A percentile compares a stretch with the other conserved stretches of the same genome.
Evolutionary conservation across 2,329 filamentous ascomycete species (phyloP).

Genomic region (Trichoderma sp.): DNA sequence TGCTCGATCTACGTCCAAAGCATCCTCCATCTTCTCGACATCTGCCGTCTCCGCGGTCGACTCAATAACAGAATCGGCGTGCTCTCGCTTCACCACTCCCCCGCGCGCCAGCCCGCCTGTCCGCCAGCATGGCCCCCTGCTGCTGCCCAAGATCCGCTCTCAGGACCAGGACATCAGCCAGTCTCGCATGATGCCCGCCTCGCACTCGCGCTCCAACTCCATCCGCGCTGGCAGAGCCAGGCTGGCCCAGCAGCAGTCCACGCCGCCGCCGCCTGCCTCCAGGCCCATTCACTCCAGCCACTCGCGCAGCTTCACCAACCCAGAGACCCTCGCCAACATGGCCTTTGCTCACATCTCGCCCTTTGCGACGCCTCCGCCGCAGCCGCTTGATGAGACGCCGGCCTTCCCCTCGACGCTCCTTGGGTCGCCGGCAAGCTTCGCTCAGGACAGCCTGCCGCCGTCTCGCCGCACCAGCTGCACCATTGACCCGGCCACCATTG

Average conservation of each 20-base stretch:
- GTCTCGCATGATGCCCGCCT: slow-evolving; percentile 31
- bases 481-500: slow-evolving; percentile 66
- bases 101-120: slow-evolving; percentile 67
- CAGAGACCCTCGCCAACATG: slow-evolving; percentile 54
- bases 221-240: slow-evolving; percentile 21
- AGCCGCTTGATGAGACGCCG: slow-evolving; percentile 30
- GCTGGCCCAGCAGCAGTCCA: slow-evolving; percentile 31
- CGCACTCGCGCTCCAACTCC: slow-evolving; percentile 23
- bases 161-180: slow-evolving; percentile 76
- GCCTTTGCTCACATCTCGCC: slow-evolving; percentile 45
- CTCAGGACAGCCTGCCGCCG: slow-evolving; percentile 42
- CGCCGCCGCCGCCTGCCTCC: slow-evolving; percentile 34
- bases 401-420: slow-evolving; percentile 55
- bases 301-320: slow-evolving; percentile 62
- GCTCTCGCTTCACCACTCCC: slow-evolving; percentile 70
- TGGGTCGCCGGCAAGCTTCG: slow-evolving; percentile 65
- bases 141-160: slow-evolving; percentile 82
- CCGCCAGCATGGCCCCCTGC: slow-evolving; percentile 74
- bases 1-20: slow-evolving; percentile 65
- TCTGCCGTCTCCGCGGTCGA: slow-evolving; percentile 52
- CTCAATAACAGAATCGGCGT: slow-evolving; percentile 64
- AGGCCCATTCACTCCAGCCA: slow-evolving; percentile 50
- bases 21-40: slow-evolving; percentile 63
- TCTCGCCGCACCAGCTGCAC: slow-evolving; percentile 63
- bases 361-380: slow-evolving; percentile 35